phyloP scores from a whole-genome alignment of 768 basidiomycete genomes.

The Suillus subalutaceus region DNA sequence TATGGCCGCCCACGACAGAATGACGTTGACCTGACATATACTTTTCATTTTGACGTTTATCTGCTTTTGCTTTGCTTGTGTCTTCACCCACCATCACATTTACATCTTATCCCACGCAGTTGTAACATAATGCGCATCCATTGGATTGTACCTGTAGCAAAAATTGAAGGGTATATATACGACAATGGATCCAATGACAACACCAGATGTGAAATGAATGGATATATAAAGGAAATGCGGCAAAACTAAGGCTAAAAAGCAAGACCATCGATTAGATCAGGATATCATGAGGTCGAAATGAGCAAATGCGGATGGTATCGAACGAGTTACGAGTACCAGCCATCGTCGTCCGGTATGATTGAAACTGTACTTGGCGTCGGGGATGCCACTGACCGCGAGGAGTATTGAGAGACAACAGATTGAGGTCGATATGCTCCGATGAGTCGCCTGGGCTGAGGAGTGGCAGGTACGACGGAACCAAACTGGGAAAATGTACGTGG shows the following conservation, averaged over 20 bases:
- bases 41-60: conserved; percentile 8
- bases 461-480: conserved; percentile 17
- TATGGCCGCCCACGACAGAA: conserved; percentile 50
- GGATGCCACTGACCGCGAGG: conserved; percentile 50
- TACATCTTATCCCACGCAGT: conserved; percentile 21
- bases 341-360: conserved; percentile 68
- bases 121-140: conserved; percentile 38
- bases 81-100: conserved; percentile 13
- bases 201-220: conserved; percentile 1
- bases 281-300: conserved; percentile 16
- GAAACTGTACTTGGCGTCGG: conserved; percentile 82
- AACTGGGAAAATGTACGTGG: conserved; percentile 32
- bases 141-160: conserved; percentile 43
- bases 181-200: conserved; percentile 14
- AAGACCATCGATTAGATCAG: conserved; percentile 7
- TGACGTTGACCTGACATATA: neutral
- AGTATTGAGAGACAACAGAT: conserved; percentile 23
- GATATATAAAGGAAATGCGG: conserved; percentile 5
- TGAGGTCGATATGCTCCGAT: conserved; percentile 15
- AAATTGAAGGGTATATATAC: conserved; percentile 39
- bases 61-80: conserved; percentile 2
- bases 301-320: conserved; percentile 16
- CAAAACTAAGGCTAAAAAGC: conserved; percentile 1
- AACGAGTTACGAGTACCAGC: conserved; percentile 69
- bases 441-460: conserved; percentile 15